A percentile compares a stretch with the other conserved stretches of the same genome.
These are phyloP conservation scores for Xanthoconium separans DNA, from an alignment of 1,284 basidiomycete genomes.

Conservation along the genomic window DNA sequence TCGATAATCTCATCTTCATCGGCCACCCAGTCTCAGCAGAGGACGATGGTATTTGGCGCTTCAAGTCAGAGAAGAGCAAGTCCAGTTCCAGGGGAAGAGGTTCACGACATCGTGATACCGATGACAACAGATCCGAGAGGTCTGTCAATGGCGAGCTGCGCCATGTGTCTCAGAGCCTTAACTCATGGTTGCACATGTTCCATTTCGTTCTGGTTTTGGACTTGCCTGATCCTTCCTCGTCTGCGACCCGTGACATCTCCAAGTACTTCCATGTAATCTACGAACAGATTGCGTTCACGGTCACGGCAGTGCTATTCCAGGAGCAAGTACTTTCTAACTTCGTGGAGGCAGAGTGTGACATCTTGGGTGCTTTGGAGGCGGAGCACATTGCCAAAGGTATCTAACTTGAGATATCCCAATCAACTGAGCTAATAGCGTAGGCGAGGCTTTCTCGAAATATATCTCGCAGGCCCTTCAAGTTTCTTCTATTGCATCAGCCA, in stretches of 20 bases:
- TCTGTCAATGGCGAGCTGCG: constrained; percentile 33
- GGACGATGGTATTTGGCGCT: constrained; percentile 70
- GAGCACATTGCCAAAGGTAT: constrained; percentile 60
- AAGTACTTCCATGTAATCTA: constrained; percentile 85
- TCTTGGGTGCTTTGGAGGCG: constrained; percentile 68
- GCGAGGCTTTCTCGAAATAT: constrained; percentile 55
- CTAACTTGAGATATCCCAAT: constrained; percentile 2
- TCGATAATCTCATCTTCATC: constrained; percentile 93
- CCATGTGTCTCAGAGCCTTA: constrained; percentile 17
- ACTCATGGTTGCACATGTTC: constrained; percentile 74
- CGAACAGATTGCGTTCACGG: constrained; percentile 82
- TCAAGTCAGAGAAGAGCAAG: constrained; percentile 58
- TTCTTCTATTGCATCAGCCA: constrained; percentile 72
- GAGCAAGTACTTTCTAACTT: constrained; percentile 84
- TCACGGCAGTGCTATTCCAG: constrained; percentile 86
- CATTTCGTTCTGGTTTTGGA: constrained; percentile 89
- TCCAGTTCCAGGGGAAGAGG: constrained; percentile 52
- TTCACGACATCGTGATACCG: constrained; percentile 41
- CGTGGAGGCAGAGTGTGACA: constrained; percentile 76
- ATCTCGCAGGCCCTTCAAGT: constrained; percentile 56
- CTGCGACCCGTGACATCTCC: constrained; percentile 69
- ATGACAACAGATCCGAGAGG: constrained; percentile 37
- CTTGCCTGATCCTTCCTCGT: constrained; percentile 84
- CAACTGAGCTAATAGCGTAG: constrained; percentile 35
- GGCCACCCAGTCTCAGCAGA: constrained; percentile 91